Percentiles rank a stretch among this genome's conserved stretches.
These are phyloP conservation scores for Datura wrightii DNA, from an alignment of 257 asterid genomes.

Conservation along the genomic window DNA sequence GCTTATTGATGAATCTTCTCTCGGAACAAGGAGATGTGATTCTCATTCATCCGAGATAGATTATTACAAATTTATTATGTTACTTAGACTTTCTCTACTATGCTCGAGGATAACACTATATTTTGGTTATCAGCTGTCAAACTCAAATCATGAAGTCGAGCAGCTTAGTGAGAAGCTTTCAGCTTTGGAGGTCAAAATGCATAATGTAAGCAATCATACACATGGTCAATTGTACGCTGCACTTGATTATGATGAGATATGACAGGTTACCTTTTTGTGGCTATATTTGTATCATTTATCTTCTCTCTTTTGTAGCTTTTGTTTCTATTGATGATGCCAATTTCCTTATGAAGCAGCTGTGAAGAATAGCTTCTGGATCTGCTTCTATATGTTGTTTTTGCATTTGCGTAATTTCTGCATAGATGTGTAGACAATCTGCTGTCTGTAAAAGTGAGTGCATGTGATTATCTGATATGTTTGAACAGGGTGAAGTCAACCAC, in stretches of 20 bases:
- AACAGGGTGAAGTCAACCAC: conserved; percentile 53
- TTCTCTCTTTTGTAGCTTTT: not conserved
- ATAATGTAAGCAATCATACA: conserved; percentile 43
- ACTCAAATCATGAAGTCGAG: conserved; percentile 46
- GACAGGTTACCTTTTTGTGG: not conserved
- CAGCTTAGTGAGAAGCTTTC: conserved; percentile 50
- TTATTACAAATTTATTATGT: conserved; percentile 4
- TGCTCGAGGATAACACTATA: conserved; percentile 16
- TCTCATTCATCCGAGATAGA: not conserved
- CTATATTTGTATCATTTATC: conserved; percentile 12
- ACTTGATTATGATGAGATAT: conserved; percentile 15
- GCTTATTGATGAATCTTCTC: conserved; percentile 21
- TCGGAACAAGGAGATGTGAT: conserved; percentile 14
- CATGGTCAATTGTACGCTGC: not conserved
- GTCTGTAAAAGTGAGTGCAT: not conserved
- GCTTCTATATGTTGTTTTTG: conserved; percentile 17
- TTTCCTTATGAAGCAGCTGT: not conserved
- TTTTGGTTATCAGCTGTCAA: conserved; percentile 30
- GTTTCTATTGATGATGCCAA: not conserved
- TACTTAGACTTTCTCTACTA: conserved; percentile 18
- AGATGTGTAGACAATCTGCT: not conserved
- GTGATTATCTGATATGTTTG: conserved; percentile 27
- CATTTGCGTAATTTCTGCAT: conserved; percentile 11
- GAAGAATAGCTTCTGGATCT: not conserved
- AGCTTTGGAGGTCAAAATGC: conserved; percentile 51